phyloP scores from a whole-genome alignment of 1,139 yeast species.

The Petasospora fabianii region DNA sequence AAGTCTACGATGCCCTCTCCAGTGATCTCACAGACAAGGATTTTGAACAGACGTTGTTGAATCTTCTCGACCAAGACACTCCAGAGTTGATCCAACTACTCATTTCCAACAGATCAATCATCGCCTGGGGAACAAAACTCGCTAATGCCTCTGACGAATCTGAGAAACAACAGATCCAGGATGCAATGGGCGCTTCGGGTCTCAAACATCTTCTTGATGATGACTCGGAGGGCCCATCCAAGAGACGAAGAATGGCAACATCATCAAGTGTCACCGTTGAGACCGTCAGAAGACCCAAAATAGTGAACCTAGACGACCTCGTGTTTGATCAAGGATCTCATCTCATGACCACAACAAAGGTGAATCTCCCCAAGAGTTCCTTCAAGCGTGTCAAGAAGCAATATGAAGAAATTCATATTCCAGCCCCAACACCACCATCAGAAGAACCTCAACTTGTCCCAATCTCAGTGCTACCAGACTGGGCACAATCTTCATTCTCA shows the following conservation, averaged over 20 bases:
- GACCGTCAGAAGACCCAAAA: slow-evolving; percentile 41
- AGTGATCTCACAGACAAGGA: slow-evolving; percentile 37
- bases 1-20: slow-evolving; percentile 31
- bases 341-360: slow-evolving; percentile 60
- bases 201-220: slow-evolving; percentile 29
- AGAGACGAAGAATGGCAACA: slow-evolving; percentile 23
- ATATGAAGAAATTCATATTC: slow-evolving; percentile 87
- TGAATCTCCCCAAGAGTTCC: slow-evolving; percentile 79
- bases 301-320: slow-evolving; percentile 61
- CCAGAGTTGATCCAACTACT: slow-evolving; percentile 46
- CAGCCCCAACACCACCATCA: slow-evolving; percentile 58
- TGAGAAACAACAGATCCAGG: slow-evolving; percentile 29
- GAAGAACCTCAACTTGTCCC: slow-evolving; percentile 51
- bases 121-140: slow-evolving; percentile 53
- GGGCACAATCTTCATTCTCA: slow-evolving; percentile 82
- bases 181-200: slow-evolving; percentile 33
- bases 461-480: slow-evolving; percentile 64
- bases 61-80: slow-evolving; percentile 48
- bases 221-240: slow-evolving; percentile 19
- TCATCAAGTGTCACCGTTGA: not conserved
- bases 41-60: slow-evolving; percentile 51
- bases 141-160: slow-evolving; percentile 37
- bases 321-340: slow-evolving; percentile 72
- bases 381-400: slow-evolving; percentile 67
- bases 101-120: slow-evolving; percentile 47